phyloP scores from a whole-genome alignment of 345 rosid species.

The Gossypium turneri region DNA sequence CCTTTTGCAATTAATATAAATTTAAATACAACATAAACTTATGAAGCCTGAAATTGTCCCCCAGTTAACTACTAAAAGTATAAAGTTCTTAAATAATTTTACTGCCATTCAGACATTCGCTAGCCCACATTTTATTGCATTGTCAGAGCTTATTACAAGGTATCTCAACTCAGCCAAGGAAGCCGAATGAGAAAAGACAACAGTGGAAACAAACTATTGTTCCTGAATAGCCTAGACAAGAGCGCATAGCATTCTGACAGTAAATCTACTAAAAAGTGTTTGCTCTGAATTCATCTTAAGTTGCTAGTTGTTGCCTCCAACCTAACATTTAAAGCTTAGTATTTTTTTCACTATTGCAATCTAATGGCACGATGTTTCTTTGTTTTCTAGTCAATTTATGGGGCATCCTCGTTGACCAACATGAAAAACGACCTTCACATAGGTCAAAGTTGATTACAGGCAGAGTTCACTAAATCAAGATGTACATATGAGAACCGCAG shows the following conservation, averaged over 20 bases:
- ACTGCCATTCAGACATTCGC: neutral
- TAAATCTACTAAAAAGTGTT: neutral
- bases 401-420: neutral
- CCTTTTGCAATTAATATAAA: neutral
- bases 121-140: neutral
- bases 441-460: neutral
- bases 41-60: conserved; percentile 1
- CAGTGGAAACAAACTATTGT: neutral
- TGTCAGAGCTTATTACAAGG: neutral
- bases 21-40: neutral
- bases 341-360: neutral
- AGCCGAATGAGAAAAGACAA: neutral
- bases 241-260: neutral
- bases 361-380: neutral
- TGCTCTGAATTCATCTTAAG: neutral
- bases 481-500: neutral
- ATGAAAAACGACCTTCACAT: neutral
- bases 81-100: neutral
- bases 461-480: neutral
- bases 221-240: neutral
- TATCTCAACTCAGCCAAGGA: neutral
- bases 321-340: neutral
- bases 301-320: neutral
- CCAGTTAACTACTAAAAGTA: neutral
- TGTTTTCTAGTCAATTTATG: neutral